Base-by-base conservation (phyloP, 2,329 filamentous ascomycete species). In the Penicillium glabrum region DNA sequence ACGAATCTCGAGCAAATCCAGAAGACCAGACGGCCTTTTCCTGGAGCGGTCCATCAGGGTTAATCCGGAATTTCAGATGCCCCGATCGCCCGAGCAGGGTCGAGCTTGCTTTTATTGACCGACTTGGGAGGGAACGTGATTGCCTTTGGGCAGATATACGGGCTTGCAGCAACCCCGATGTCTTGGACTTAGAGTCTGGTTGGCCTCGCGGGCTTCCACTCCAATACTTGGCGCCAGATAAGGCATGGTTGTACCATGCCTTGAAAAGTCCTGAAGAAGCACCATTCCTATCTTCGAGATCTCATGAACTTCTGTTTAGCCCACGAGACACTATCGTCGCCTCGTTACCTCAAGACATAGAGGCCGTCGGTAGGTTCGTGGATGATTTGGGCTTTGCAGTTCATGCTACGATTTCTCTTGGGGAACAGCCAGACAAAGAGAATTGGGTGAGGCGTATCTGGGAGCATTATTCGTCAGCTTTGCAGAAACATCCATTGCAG, bases 141-240 rank as follows among this genome's bases (percentile, higher is more conserved):
- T 7, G 24, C 10, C 47, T 50, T 24, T 50, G 47, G 47, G 23
- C 24, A 39, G 14, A 26, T 19, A 3, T 37, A 41, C 39, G 39
- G 10, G 39, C 39, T 41, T 14, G 4, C 21, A 19, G 5, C 6
- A 50, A 39, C 14, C 47, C 44, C 4, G 44, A 46, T 27, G 23
- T 46, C 13, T 27, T 26, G 11, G 3, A 10, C 1, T 29, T 46
- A 19, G 21, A 14, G 9, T 14, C 31, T 39, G 31, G 29, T 21
- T 50, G 47, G 47, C 33, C 47, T 50, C 47, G 47, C 19, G 47
- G 47, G 19, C 47, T 50, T 50, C 35, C 47, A 19, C 39, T 50
- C 10, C 31, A 50, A 27, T 9, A n/a, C 10, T 26, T 50, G 21
- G 35, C 14, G 16, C 11, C 33, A 26, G 46, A n/a, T 9, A 16